These are phyloP conservation scores for Scopulariopsis brevicaulis DNA, from an alignment of 2,329 filamentous ascomycete species.

Conservation along the genomic window DNA sequence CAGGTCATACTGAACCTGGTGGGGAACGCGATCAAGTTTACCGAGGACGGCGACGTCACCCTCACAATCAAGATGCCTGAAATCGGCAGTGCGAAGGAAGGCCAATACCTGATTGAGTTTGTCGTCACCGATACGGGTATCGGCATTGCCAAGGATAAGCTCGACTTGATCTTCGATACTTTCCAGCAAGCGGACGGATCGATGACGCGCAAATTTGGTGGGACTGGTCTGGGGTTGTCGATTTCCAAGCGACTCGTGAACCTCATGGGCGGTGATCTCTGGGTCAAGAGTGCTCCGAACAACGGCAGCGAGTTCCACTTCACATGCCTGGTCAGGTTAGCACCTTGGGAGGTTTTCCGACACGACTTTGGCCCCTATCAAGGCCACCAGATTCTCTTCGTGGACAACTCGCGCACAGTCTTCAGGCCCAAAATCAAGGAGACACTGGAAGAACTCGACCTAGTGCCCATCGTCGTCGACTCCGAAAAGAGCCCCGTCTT, in stretches of 20 bases:
- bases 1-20: conserved; percentile 97
- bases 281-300: conserved; percentile 88
- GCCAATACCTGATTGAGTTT: conserved; percentile 91
- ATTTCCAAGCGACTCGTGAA: conserved; percentile 94
- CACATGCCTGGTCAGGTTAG: conserved; percentile 81
- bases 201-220: conserved; percentile 91
- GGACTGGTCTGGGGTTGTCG: conserved; percentile 84
- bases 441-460: conserved; percentile 68
- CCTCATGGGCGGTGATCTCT: conserved; percentile 91
- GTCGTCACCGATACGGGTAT: conserved; percentile 94
- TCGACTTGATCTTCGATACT: conserved; percentile 95
- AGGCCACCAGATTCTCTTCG: conserved; percentile 84
- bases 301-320: conserved; percentile 94
- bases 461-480: conserved; percentile 76
- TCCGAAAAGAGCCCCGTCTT: conserved; percentile 56
- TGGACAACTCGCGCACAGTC: conserved; percentile 78
- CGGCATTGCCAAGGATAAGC: conserved; percentile 88
- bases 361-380: conserved; percentile 84
- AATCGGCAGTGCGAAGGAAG: conserved; percentile 46
- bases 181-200: conserved; percentile 98
- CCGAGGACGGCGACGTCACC: conserved; percentile 90
- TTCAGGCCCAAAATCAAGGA: conserved; percentile 64
- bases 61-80: conserved; percentile 71
- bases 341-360: conserved; percentile 57
- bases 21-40: conserved; percentile 98